Conservation (phyloP, 441 rosid genomes). For the Gossypium davidsonii region DNA sequence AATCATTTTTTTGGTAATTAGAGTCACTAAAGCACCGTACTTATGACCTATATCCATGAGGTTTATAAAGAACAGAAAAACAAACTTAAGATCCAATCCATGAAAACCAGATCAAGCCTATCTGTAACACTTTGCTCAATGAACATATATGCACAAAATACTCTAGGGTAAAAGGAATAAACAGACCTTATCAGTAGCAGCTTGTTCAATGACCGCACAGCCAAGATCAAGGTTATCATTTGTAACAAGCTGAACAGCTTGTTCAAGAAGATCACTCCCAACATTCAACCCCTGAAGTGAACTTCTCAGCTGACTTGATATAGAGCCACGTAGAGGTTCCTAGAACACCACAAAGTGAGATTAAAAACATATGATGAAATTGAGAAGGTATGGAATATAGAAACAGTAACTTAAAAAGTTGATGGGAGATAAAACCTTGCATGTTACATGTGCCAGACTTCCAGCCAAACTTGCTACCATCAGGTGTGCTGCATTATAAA, state of each 20-base stretch:
- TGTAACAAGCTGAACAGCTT: slow-evolving; percentile 91
- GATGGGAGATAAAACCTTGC: slow-evolving; percentile 50
- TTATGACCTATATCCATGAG: background rate
- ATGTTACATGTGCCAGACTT: slow-evolving; percentile 97
- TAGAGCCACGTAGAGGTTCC: slow-evolving; percentile 92
- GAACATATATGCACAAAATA: background rate
- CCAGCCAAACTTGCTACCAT: slow-evolving; percentile 99
- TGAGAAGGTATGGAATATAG: background rate
- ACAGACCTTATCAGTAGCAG: slow-evolving; percentile 91
- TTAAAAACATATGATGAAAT: slow-evolving; percentile 7
- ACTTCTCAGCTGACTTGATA: slow-evolving; percentile 81
- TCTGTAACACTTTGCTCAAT: background rate
- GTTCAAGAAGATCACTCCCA: slow-evolving; percentile 70
- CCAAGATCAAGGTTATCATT: slow-evolving; percentile 99
- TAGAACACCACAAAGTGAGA: slow-evolving; percentile 26
- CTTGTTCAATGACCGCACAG: slow-evolving; percentile 96
- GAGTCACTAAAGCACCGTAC: background rate
- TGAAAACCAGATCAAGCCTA: background rate
- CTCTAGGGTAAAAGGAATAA: background rate
- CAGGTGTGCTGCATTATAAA: slow-evolving; percentile 92
- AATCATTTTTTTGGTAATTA: background rate
- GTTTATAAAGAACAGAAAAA: background rate
- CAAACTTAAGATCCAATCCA: background rate
- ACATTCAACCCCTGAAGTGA: slow-evolving; percentile 64
- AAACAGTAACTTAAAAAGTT: slow-evolving; percentile 39